Conservation (phyloP, 108 stramenopile genomes). For the Bacterosira constricta region DNA sequence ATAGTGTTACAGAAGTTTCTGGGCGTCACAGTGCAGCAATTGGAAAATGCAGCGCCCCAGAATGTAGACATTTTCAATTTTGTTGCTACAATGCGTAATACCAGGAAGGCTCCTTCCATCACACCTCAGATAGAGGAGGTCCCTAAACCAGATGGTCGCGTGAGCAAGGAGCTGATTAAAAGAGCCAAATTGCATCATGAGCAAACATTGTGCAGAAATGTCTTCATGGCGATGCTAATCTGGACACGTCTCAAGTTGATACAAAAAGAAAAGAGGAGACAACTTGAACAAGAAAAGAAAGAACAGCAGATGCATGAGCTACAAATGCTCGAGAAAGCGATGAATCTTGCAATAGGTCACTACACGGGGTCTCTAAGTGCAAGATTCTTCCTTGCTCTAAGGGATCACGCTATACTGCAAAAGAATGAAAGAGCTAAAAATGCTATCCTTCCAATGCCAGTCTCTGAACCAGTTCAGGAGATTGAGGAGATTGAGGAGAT, state of each 20-base stretch:
- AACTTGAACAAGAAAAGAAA: no score
- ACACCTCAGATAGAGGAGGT: background rate
- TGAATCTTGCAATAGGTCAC: no score
- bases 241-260: background rate
- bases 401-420: background rate
- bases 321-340: background rate
- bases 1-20: background rate
- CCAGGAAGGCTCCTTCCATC: no score
- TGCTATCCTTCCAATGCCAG: no score
- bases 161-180: background rate
- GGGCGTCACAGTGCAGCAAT: background rate
- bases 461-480: no score
- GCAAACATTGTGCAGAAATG: background rate
- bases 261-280: no score
- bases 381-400: background rate
- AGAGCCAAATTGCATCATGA: background rate
- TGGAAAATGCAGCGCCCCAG: background rate
- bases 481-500: no score
- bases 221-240: background rate
- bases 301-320: background rate
- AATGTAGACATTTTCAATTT: conserved; percentile 25
- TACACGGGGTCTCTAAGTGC: background rate
- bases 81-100: no score
- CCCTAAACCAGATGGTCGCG: background rate
- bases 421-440: background rate